Base-by-base conservation (phyloP, 129 eudicot genomes). In the Centaurea solstitialis region DNA sequence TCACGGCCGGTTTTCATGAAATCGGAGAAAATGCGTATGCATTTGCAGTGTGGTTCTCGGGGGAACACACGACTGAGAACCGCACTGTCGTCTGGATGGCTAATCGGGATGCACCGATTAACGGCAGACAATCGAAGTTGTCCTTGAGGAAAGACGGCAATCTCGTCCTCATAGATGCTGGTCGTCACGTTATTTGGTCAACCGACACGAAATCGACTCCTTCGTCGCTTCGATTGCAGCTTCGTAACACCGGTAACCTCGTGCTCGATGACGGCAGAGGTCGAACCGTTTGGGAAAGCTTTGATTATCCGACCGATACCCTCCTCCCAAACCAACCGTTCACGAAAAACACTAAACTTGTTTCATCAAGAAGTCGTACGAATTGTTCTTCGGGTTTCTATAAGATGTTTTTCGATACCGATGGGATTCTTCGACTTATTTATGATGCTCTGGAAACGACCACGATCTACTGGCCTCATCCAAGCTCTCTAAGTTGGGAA, bases 241-340 rank as follows among this genome's bases (percentile, higher is more conserved):
- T 89, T 0, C 43, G 15, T 9, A 61, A 81, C 53, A 20, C 59
- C 47, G 90, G 90, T 24, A 86, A 86, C 78, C 87, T 89, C 66
- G 81, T 89, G 40, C 85, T 88, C 11, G 37, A 17, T 8, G 72
- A 39, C n/a, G n/a, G 33, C n/a, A 11, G 33, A 15, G 33, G 38
- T 33, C 50, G 18, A 0, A 33, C 37, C 15, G 20, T 86, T 6
- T 89, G 92, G 92, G n/a, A n/a, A n/a, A n/a, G n/a, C 75, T 89
- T 86, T 22, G 83, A 84, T 79, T 41, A 64, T 6, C 92, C 92
- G 0, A 89, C 90, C 0, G 76, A 86, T 21, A 89, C 92, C 10
- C 90, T 89, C 78, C 88, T 89, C 72, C 92, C 92, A 2, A 59
- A 37, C 5, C 89, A 88, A 69, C 64, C 5, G 11, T 53, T 88